Evolutionary conservation across 345 rosid species (phyloP).

Genomic region (Lagerstroemia speciosa): DNA sequence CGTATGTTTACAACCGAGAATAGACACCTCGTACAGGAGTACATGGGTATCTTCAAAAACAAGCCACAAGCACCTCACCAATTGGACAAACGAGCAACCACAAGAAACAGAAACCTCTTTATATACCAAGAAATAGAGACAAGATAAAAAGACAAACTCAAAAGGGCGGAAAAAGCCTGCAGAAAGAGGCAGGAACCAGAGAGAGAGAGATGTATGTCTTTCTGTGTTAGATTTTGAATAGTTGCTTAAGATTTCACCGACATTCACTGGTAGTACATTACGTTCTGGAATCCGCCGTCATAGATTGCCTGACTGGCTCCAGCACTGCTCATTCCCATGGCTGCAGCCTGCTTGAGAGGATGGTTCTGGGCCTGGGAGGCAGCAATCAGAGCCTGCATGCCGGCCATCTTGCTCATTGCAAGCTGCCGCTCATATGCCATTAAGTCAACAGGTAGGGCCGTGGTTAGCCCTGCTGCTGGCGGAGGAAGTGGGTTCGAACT

Average conservation of each 20-base stretch:
- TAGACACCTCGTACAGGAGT: not conserved
- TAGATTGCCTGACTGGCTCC: conserved; percentile 92
- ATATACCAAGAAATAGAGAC: not conserved
- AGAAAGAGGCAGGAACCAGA: not conserved
- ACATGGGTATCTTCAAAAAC: not conserved
- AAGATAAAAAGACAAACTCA: not conserved
- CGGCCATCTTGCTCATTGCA: conserved; percentile 77
- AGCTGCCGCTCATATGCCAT: conserved; percentile 74
- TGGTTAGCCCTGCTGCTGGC: conserved; percentile 51
- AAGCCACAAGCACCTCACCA: not conserved
- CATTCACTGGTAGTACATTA: conserved; percentile 77
- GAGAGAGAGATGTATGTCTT: not conserved
- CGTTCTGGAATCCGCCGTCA: conserved; percentile 83
- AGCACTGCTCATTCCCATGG: conserved; percentile 73
- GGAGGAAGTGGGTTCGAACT: conserved; percentile 93
- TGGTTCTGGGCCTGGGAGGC: conserved; percentile 23
- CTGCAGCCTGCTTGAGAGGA: conserved; percentile 65
- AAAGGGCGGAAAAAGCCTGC: not conserved
- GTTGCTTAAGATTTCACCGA: not conserved
- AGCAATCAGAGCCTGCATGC: conserved; percentile 57
- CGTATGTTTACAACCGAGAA: not conserved
- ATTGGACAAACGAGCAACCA: not conserved
- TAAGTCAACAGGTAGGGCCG: conserved; percentile 63
- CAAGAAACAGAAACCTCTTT: not conserved
- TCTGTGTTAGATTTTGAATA: not conserved